Base-by-base conservation (phyloP, 495 filamentous ascomycete species). In the Penicillium pulvis region DNA sequence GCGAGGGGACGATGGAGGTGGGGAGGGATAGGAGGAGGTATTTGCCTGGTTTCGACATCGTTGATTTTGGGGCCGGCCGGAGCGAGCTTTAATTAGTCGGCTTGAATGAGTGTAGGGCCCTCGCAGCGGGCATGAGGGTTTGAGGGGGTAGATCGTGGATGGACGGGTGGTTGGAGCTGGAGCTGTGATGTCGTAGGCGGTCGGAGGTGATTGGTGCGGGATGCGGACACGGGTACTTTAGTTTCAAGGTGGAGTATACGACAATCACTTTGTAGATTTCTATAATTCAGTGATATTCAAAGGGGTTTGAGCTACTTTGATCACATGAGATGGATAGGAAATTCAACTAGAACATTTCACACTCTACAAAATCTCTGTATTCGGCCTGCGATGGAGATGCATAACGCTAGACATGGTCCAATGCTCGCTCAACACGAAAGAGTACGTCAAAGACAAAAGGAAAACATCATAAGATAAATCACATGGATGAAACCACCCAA, bases 1-100 rank as follows among this genome's bases (percentile, higher is more conserved):
- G 83, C 51, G 88, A 85, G 60, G 83, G 83, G 51, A 85, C 79
- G 71, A 92, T 90, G 19, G 87, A 88, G 53, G 84, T 84, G 44
- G 90, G 90, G 57, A 93, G 81, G 36, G 90, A 91, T 56, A 93
- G 81, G 64, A 91, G 81, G 62, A 89, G 78, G 75, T 90, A 92
- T 64, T 79, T 85, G 57, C 76, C 74, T 56, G 73, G 70, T 67
- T 82, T 83, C 62, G 86, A 83, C 85, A 87, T 88, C 47, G 63
- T 75, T 69, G 2, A n/a, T 19, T 19, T 16, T 39, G 4, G 3
- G 23, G 20, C 51, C 17, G 44, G 51, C 4, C 31, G 44, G 24
- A 28, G 36, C 7, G 9, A 3, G 10, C 44, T 14, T 28, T 16
- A 59, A 26, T 31, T 53, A 42, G 19, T 9, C 44, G 19, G 46